Evolutionary conservation across 345 rosid genomes (phyloP).

Genomic region (Lumnitzera racemosa): DNA sequence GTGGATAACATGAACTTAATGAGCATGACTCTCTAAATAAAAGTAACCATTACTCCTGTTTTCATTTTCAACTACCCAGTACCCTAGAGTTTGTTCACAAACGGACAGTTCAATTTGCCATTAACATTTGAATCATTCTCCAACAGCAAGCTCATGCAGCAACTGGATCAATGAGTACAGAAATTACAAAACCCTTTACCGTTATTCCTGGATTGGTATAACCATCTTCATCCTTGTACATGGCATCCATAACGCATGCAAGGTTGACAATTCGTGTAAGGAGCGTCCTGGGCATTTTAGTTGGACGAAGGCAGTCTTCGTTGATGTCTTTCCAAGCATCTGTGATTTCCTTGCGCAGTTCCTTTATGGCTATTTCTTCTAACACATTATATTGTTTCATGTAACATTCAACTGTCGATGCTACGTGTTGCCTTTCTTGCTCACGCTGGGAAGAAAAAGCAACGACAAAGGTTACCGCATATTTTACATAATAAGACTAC

Average conservation of each 20-base stretch:
- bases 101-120: too few species aligned
- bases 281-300: not conserved
- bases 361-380: conserved; percentile 2
- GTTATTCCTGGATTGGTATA: conserved; percentile 9
- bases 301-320: conserved; percentile 10
- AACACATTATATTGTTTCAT: conserved; percentile 5
- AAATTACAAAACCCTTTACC: conserved; percentile 8
- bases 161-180: conserved; percentile 11
- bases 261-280: conserved; percentile 13
- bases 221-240: conserved; percentile 16
- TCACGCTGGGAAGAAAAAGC: conserved; percentile 7
- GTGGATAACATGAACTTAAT: too few species aligned
- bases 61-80: too few species aligned
- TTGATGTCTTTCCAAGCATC: conserved; percentile 25
- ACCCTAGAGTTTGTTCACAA: too few species aligned
- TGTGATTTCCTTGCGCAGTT: not conserved
- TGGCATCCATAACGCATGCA: conserved; percentile 9
- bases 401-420: conserved; percentile 17
- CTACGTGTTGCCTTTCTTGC: conserved; percentile 15
- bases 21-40: too few species aligned
- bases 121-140: too few species aligned
- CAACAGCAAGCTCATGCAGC: not conserved
- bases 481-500: too few species aligned
- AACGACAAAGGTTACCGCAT: not conserved
- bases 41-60: too few species aligned